Conservation (phyloP, 768 basidiomycete species). For the Amanita polypyramis region DNA sequence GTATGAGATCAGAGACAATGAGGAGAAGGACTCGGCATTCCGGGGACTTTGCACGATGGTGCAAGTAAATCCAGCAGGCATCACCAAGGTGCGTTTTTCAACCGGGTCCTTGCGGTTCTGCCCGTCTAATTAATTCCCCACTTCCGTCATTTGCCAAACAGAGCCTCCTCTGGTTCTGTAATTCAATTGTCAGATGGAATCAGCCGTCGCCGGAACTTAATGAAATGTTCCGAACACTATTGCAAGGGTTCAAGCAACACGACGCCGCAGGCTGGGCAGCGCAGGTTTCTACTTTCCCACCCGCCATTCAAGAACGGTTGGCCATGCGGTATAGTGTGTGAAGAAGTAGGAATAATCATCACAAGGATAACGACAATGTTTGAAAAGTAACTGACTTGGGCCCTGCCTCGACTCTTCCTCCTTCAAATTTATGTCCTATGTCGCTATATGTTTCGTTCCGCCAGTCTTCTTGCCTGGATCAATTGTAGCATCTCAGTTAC, state of each 20-base stretch:
- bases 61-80: conserved; percentile 88
- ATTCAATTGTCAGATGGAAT: conserved; percentile 93
- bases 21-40: conserved; percentile 99
- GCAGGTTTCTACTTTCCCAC: conserved; percentile 77
- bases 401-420: conserved; percentile 9
- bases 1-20: conserved; percentile 97
- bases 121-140: background rate
- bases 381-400: background rate
- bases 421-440: background rate
- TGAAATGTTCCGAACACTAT: conserved; percentile 84
- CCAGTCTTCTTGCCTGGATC: conserved; percentile 1
- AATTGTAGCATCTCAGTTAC: conserved; percentile 1
- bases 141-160: conserved; percentile 20
- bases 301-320: conserved; percentile 80
- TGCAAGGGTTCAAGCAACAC: conserved; percentile 86
- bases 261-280: conserved; percentile 79
- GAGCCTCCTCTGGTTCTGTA: conserved; percentile 97
- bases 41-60: conserved; percentile 94
- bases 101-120: background rate
- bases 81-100: conserved; percentile 65
- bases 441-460: conserved; percentile 1
- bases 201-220: conserved; percentile 87
- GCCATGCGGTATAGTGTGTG: conserved; percentile 82
- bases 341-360: conserved; percentile 4
- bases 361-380: conserved; percentile 2